Percentiles rank a stretch among this genome's conserved stretches.
These are phyloP conservation scores for Elsinoe fawcettii DNA, from an alignment of 2,329 filamentous ascomycete genomes.

Conservation along the genomic window DNA sequence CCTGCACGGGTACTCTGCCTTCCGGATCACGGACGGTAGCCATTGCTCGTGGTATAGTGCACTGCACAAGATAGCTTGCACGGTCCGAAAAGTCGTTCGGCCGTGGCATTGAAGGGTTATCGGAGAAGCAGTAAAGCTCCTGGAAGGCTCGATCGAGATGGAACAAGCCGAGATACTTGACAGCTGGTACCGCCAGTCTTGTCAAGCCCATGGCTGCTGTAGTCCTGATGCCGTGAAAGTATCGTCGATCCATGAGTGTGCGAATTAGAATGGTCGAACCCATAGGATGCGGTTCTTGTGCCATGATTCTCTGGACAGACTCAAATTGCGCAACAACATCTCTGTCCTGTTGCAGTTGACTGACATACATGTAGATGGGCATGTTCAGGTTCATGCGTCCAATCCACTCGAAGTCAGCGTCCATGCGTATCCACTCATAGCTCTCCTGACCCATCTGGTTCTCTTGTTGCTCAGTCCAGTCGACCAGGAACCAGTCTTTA, in stretches of 20 bases:
- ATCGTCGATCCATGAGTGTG: constrained; percentile 83
- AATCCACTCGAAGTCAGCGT: constrained; percentile 98
- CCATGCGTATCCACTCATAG: constrained; percentile 97
- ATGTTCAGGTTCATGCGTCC: constrained; percentile 75
- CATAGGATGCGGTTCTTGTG: constrained; percentile 63
- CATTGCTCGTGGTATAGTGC: constrained; percentile 73
- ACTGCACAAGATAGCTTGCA: constrained; percentile 74
- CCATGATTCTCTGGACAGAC: constrained; percentile 66
- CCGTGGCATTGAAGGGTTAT: constrained; percentile 62
- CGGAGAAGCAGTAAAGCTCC: constrained; percentile 77
- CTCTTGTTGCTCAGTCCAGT: constrained; percentile 87
- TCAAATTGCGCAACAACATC: constrained; percentile 84
- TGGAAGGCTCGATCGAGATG: constrained; percentile 83
- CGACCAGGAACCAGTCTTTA: constrained; percentile 71
- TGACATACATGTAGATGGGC: constrained; percentile 95
- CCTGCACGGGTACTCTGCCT: constrained; percentile 69
- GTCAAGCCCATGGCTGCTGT: constrained; percentile 75
- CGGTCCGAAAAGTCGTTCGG: constrained; percentile 91
- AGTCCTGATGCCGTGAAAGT: constrained; percentile 85
- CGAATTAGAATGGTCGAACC: constrained; percentile 83
- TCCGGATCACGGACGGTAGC: constrained; percentile 66
- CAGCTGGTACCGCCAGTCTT: constrained; percentile 62
- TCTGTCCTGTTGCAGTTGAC: constrained; percentile 91
- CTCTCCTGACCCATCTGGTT: constrained; percentile 89
- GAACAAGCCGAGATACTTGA: constrained; percentile 68